These are phyloP conservation scores for Sonneratia caseolaris DNA, from an alignment of 345 rosid genomes.

Conservation along the genomic window DNA sequence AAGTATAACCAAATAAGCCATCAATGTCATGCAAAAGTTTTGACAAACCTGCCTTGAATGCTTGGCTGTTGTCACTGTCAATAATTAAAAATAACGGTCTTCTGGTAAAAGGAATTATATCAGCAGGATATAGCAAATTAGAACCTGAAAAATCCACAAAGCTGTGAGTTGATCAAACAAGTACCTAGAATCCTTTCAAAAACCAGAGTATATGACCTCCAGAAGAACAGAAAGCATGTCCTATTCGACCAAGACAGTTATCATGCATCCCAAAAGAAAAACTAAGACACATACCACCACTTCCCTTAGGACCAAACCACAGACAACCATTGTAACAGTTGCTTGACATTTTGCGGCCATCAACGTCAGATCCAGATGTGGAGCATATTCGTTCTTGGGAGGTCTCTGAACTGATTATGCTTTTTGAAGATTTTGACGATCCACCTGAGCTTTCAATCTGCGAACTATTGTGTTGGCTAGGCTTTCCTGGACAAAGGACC, in stretches of 20 bases:
- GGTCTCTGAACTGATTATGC: conserved; percentile 35
- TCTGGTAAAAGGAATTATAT: conserved; percentile 89
- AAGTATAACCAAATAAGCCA: background rate
- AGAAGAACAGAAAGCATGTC: background rate
- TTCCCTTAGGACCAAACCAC: conserved; percentile 74
- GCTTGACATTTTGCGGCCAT: conserved; percentile 39
- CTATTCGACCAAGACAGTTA: background rate
- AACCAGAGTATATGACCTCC: background rate
- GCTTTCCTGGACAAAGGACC: conserved; percentile 41
- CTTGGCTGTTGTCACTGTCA: conserved; percentile 95
- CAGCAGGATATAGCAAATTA: conserved; percentile 77
- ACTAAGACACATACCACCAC: conserved; percentile 42
- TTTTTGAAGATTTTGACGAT: conserved; percentile 51
- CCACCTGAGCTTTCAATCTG: conserved; percentile 44
- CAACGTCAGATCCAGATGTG: conserved; percentile 34
- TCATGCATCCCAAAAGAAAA: background rate
- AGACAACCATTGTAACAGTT: conserved; percentile 40
- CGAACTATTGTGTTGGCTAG: conserved; percentile 26
- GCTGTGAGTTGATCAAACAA: background rate
- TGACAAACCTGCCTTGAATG: conserved; percentile 99
- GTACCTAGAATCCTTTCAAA: background rate
- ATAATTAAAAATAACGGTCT: conserved; percentile 87
- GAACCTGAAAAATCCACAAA: conserved; percentile 36
- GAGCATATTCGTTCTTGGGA: conserved; percentile 42
- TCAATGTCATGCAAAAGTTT: conserved; percentile 32